These are phyloP conservation scores for Aspergillus luchuensis DNA, from an alignment of 2,329 filamentous ascomycete species.

Conservation along the genomic window DNA sequence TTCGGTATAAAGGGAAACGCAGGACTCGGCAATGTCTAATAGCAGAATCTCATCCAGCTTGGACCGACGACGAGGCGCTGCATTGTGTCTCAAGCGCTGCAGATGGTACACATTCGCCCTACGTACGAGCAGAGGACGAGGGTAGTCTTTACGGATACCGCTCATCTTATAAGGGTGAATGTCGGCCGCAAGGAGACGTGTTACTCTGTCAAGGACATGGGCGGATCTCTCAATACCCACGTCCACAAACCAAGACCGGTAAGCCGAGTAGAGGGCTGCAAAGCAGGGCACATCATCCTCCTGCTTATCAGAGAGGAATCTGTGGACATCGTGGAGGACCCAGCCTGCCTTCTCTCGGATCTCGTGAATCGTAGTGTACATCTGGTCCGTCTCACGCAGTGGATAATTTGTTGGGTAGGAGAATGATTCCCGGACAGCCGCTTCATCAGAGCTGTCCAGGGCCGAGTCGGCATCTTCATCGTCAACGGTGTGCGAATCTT, in stretches of 20 bases:
- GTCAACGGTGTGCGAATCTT: conserved; percentile 24
- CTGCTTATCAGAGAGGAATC: conserved; percentile 78
- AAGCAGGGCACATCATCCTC: conserved; percentile 97
- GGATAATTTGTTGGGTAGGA: conserved; percentile 86
- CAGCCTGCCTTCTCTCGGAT: conserved; percentile 78
- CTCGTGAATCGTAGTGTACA: conserved; percentile 76
- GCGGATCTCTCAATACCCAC: conserved; percentile 95
- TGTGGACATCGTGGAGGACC: conserved; percentile 79
- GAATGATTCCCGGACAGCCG: conserved; percentile 75
- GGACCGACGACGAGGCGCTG: conserved; percentile 81
- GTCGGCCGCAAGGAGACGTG: conserved; percentile 81
- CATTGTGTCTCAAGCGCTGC: conserved; percentile 90
- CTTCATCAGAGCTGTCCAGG: conserved; percentile 60
- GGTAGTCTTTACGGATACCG: conserved; percentile 88
- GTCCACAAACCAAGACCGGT: conserved; percentile 95
- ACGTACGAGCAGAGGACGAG: conserved; percentile 85
- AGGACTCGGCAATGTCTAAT: conserved; percentile 84
- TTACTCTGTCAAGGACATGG: conserved; percentile 85
- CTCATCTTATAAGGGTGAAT: conserved; percentile 92
- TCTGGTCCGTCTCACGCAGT: conserved; percentile 62
- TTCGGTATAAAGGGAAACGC: conserved; percentile 89
- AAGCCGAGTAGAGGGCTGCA: conserved; percentile 86
- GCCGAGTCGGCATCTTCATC: conserved; percentile 51
- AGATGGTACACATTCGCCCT: conserved; percentile 93
- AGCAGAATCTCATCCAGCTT: conserved; percentile 85